Evolutionary conservation across 805 yeast species (phyloP), one percentile per base, ranked within the genome.

Genomic region (Jamesozyma rosinii): DNA sequence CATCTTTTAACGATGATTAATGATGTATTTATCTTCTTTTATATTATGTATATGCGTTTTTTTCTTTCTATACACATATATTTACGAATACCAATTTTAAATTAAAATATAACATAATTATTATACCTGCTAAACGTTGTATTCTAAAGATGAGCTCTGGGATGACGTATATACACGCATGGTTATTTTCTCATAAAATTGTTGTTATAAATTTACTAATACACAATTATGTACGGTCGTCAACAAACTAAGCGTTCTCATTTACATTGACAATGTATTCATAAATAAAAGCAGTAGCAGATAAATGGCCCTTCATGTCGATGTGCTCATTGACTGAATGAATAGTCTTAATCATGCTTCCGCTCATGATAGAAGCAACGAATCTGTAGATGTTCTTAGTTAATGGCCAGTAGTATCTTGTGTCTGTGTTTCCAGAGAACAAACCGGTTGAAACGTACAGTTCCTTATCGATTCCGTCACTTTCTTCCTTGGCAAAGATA

Each of bases 251-350:
- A 24, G 29, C 29, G 11, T 24, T 24, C 11, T 59, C 61, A 35
- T 54, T 55, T 14, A 55, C 59, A 38, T 61, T 61, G 15, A 58
- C 54, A 36, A 65, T 62, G 49, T 74, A 76, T 48, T 75, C 73
- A 53, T 76, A 76, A 51, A 71, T 66, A 58, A 76, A 78, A 0
- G 79, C 79, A 36, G 77, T 65, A 9, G 72, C 64, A 45, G 77
- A 76, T 49, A 83, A 60, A 60, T 83, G 90, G n/a, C 72, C 66
- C 42, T 72, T 74, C 45, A 79, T 57, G 14, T 67, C 63, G 37
- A 76, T 57, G 49, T 66, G 71, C 58, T 84, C 92, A 55, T 83
- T 74, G 17, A 81, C 79, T 27, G 83, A 76, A 62, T 83, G 90
- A 35, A 70, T 64, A 36, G 71, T 66, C 27, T 60, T 49, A 30